Percentiles rank a stretch among this genome's conserved stretches.
phyloP scores from a whole-genome alignment of 257 asterid genomes.

The Ligustrum vulgare region DNA sequence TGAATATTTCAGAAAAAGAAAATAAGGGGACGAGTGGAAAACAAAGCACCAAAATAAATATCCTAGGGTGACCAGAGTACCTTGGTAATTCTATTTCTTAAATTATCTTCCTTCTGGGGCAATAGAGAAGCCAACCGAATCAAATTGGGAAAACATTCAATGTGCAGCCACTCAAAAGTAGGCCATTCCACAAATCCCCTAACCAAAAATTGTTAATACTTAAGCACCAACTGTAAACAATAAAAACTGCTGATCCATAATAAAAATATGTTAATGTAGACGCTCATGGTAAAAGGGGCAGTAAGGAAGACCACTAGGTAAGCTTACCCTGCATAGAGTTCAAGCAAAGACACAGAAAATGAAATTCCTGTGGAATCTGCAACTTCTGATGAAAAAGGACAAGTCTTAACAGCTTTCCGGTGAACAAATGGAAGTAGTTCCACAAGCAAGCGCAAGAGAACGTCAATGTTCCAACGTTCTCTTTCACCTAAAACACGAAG shows the following conservation, averaged over 20 bases:
- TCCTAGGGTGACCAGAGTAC: constrained; percentile 38
- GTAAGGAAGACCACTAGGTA: constrained; percentile 24
- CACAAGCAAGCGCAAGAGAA: constrained; percentile 72
- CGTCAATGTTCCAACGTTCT: constrained; percentile 96
- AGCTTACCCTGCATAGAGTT: constrained; percentile 69
- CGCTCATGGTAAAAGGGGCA: constrained; percentile 9
- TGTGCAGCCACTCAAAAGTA: constrained; percentile 85
- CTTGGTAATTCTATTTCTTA: constrained; percentile 75
- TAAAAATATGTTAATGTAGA: background rate
- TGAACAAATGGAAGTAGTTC: constrained; percentile 73
- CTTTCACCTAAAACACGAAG: constrained; percentile 95
- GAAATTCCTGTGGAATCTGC: constrained; percentile 51
- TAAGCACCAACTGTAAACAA: constrained; percentile 25
- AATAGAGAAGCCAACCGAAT: constrained; percentile 76
- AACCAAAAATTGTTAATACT: constrained; percentile 30
- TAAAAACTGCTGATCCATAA: constrained; percentile 20
- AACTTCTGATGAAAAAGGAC: constrained; percentile 60
- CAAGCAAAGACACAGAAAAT: constrained; percentile 61
- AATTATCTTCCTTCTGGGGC: constrained; percentile 93
- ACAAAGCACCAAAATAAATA: constrained; percentile 23
- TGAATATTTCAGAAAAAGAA: constrained; percentile 21
- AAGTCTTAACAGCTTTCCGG: constrained; percentile 70
- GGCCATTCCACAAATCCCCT: constrained; percentile 90
- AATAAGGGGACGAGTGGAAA: constrained; percentile 20
- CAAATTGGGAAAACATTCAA: constrained; percentile 80